Evolutionary conservation across 768 basidiomycete species (phyloP).

Genomic region (Lentinus tigrinus): DNA sequence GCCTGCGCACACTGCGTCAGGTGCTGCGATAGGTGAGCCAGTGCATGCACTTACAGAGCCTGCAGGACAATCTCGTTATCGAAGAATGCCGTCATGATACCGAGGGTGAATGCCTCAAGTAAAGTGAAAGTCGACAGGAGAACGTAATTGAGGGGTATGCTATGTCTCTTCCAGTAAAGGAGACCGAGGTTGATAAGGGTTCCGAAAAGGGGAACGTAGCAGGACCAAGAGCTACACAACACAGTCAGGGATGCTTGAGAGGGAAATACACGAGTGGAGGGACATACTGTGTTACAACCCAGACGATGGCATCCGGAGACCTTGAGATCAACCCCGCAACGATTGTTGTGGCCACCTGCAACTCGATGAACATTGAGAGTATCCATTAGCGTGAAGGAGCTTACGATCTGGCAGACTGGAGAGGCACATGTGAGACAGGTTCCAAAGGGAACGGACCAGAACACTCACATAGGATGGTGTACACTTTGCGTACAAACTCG

Average conservation of each 20-base stretch:
- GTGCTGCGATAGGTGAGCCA: neutral
- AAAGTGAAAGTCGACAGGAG: slow-evolving; percentile 85
- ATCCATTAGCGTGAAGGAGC: slow-evolving; percentile 16
- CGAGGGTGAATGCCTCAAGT: slow-evolving; percentile 88
- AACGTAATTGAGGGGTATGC: slow-evolving; percentile 83
- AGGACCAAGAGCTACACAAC: slow-evolving; percentile 63
- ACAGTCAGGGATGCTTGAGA: neutral
- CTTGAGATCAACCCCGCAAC: slow-evolving; percentile 73
- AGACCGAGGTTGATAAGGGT: slow-evolving; percentile 77
- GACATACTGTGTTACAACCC: slow-evolving; percentile 70
- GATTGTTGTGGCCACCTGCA: slow-evolving; percentile 71
- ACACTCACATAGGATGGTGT: slow-evolving; percentile 80
- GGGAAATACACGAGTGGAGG: neutral
- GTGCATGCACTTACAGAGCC: slow-evolving; percentile 59
- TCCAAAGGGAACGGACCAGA: neutral
- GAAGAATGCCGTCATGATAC: slow-evolving; percentile 78
- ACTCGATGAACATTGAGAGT: neutral
- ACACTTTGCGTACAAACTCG: slow-evolving; percentile 90
- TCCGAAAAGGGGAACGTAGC: slow-evolving; percentile 77
- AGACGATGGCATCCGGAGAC: slow-evolving; percentile 56
- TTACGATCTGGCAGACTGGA: slow-evolving; percentile 72
- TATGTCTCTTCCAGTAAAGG: slow-evolving; percentile 91
- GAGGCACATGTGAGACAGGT: slow-evolving; percentile 2
- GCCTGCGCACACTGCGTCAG: slow-evolving; percentile 31
- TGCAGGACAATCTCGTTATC: slow-evolving; percentile 76